A percentile compares a stretch with the other conserved stretches of the same genome.
phyloP scores from a whole-genome alignment of 1,284 basidiomycete species.

The Amylostereum areolatum region DNA sequence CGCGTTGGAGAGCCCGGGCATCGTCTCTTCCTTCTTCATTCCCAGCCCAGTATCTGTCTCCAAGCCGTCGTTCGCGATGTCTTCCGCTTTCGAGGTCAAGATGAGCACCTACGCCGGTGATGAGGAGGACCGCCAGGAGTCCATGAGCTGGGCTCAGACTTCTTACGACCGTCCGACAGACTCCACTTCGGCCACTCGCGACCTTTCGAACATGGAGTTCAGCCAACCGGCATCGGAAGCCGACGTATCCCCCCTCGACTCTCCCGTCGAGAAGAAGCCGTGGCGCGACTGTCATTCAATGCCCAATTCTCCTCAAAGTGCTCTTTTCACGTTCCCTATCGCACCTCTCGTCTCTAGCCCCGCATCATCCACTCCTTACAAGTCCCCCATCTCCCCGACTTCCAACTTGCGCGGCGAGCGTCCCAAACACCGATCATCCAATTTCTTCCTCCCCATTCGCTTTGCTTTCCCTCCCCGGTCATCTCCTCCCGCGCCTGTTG shows the following conservation, averaged over 20 bases:
- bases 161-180: slow-evolving; percentile 6
- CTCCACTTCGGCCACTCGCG: slow-evolving; percentile 4
- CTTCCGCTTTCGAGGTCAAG: slow-evolving; percentile 32
- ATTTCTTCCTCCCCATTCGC: slow-evolving; percentile 32
- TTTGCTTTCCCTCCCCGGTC: slow-evolving; percentile 34
- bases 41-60: slow-evolving; percentile 36
- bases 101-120: slow-evolving; percentile 12
- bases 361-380: slow-evolving; percentile 16
- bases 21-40: slow-evolving; percentile 46
- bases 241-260: neutral
- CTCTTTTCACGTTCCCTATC: slow-evolving; percentile 13
- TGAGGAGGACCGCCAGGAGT: slow-evolving; percentile 9
- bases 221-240: slow-evolving; percentile 8
- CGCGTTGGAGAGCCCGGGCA: slow-evolving; percentile 48
- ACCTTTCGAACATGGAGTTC: slow-evolving; percentile 11
- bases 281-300: slow-evolving; percentile 11
- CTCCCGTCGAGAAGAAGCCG: neutral
- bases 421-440: slow-evolving; percentile 30
- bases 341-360: slow-evolving; percentile 14
- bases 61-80: slow-evolving; percentile 33
- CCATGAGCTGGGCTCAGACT: slow-evolving; percentile 15
- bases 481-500: slow-evolving; percentile 21
- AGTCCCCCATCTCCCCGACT: slow-evolving; percentile 15
- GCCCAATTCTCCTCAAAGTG: slow-evolving; percentile 3
- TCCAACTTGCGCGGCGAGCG: slow-evolving; percentile 9